A percentile compares a stretch with the other conserved stretches of the same genome.
phyloP scores from a whole-genome alignment of 768 basidiomycete genomes.

The Lentinula boryana region DNA sequence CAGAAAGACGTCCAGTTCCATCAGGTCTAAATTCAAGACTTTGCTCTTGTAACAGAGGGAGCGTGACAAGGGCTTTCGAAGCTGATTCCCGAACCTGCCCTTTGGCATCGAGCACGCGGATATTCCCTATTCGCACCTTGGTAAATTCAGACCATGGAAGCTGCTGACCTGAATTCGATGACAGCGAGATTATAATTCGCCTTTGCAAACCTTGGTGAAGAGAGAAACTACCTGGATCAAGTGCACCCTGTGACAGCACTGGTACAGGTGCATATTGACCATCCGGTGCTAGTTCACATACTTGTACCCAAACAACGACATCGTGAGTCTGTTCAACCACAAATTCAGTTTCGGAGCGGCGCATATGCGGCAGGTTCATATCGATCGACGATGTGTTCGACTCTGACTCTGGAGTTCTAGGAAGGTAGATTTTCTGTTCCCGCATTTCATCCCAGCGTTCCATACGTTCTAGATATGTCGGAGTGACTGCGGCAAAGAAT shows the following conservation, averaged over 20 bases:
- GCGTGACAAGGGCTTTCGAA: conserved; percentile 62
- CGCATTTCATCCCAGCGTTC: conserved; percentile 94
- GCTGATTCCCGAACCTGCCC: conserved; percentile 76
- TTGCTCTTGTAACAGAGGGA: conserved; percentile 73
- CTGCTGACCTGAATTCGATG: conserved; percentile 85
- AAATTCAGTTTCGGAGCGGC: conserved; percentile 90
- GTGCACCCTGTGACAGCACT: conserved; percentile 64
- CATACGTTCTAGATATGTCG: conserved; percentile 82
- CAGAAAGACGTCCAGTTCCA: conserved; percentile 68
- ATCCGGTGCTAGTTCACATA: conserved; percentile 80
- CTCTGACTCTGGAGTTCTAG: conserved; percentile 24
- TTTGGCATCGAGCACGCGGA: conserved; percentile 80
- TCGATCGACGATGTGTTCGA: conserved; percentile 25
- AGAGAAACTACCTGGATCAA: conserved; percentile 83
- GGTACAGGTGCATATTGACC: conserved; percentile 83
- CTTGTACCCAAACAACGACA: conserved; percentile 80
- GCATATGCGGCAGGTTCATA: conserved; percentile 61
- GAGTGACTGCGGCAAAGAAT: conserved; percentile 78
- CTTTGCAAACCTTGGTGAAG: conserved; percentile 94
- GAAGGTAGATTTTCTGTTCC: conserved; percentile 55
- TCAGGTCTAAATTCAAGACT: conserved; percentile 73
- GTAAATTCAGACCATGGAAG: conserved; percentile 83
- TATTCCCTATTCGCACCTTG: conserved; percentile 72
- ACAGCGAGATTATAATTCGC: conserved; percentile 66
- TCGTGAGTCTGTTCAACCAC: conserved; percentile 85